Conservation (phyloP, 2,329 filamentous ascomycete species). For the Sclerotinia minor region DNA sequence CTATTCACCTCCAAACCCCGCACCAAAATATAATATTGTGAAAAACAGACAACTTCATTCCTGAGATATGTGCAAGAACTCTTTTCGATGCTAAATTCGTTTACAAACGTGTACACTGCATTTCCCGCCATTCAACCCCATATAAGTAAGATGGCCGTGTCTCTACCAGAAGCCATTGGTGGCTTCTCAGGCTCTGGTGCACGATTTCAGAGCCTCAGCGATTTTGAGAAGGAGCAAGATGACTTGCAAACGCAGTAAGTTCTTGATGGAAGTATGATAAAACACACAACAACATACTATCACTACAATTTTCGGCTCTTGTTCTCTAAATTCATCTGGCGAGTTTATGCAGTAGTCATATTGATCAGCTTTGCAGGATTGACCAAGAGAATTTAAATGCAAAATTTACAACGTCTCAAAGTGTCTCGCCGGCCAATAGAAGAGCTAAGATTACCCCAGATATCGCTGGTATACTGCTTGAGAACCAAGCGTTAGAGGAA, state of each 20-base stretch:
- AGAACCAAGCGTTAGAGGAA: constrained; percentile 30
- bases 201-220: constrained; percentile 5
- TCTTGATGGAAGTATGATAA: background rate
- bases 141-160: background rate
- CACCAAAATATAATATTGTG: background rate
- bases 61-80: background rate
- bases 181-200: background rate
- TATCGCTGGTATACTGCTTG: constrained; percentile 24
- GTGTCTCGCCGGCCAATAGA: constrained; percentile 13
- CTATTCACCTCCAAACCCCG: background rate
- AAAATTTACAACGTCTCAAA: background rate
- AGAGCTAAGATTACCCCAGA: constrained; percentile 29
- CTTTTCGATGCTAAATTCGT: background rate
- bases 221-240: constrained; percentile 18
- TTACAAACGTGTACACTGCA: background rate
- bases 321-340: background rate
- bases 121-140: background rate
- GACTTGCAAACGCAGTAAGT: constrained; percentile 18
- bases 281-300: too few relatives aligned
- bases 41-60: background rate
- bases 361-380: background rate
- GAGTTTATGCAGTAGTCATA: background rate
- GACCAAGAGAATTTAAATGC: background rate
- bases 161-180: background rate
- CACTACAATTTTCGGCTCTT: background rate